Evolutionary conservation across 169 alveolate genomes (phyloP).

Genomic region (Plasmodium relictum): DNA sequence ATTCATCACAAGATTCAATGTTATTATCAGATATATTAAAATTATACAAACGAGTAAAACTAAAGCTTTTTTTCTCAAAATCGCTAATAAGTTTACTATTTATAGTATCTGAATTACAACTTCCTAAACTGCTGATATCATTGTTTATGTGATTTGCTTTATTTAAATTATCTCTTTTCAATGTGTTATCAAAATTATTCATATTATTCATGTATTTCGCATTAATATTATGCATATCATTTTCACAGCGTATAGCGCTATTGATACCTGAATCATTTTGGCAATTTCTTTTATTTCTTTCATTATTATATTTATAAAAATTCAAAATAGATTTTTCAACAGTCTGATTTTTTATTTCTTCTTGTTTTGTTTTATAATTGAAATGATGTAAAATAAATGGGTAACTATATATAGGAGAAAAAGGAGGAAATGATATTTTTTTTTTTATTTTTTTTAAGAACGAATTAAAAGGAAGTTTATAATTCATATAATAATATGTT

Average conservation of each 20-base stretch:
- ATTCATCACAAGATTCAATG: constrained; percentile 26
- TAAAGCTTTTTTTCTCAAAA: not conserved
- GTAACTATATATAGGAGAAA: constrained; percentile 72
- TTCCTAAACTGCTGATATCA: not conserved
- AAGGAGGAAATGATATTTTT: constrained; percentile 67
- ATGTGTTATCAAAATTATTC: too few relatives aligned
- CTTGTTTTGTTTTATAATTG: constrained; percentile 36
- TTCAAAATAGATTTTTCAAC: constrained; percentile 28
- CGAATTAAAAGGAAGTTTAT: constrained; percentile 51
- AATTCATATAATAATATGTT: constrained; percentile 66
- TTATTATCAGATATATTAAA: not conserved
- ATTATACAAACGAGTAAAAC: not conserved
- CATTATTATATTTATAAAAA: constrained; percentile 27
- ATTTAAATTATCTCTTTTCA: too few relatives aligned
- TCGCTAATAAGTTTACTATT: too few relatives aligned
- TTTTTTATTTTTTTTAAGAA: constrained; percentile 60
- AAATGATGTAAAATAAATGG: constrained; percentile 67
- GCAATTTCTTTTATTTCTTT: not conserved
- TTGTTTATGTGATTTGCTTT: not conserved
- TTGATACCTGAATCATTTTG: too few relatives aligned
- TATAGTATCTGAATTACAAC: not conserved
- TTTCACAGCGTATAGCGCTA: too few relatives aligned
- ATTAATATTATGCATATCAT: too few relatives aligned
- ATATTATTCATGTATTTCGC: too few relatives aligned
- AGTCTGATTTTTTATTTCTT: constrained; percentile 25